These are phyloP conservation scores for Botryosphaeria agaves DNA, from an alignment of 2,329 filamentous ascomycete species.

Conservation along the genomic window DNA sequence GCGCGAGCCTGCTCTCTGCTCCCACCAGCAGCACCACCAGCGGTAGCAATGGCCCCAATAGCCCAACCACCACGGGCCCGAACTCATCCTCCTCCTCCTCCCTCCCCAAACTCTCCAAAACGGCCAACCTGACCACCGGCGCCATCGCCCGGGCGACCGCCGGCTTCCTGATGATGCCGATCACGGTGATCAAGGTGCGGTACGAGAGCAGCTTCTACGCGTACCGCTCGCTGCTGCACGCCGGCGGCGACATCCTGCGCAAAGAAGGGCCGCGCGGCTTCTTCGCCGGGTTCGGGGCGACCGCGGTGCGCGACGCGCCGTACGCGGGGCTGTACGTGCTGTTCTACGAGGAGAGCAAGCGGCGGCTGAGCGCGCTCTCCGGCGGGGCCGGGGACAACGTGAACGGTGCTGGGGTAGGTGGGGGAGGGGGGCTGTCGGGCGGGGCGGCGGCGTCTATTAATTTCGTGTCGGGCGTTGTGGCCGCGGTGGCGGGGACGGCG, in stretches of 20 bases:
- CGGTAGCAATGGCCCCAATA: conserved; percentile 7
- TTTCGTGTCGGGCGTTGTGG: conserved; percentile 65
- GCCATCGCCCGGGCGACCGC: conserved; percentile 71
- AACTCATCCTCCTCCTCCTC: conserved; percentile 38
- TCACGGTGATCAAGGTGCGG: conserved; percentile 91
- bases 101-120: conserved; percentile 66
- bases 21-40: conserved; percentile 15
- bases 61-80: conserved; percentile 6
- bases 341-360: conserved; percentile 78
- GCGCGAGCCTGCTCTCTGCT: conserved; percentile 15
- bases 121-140: conserved; percentile 71
- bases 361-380: conserved; percentile 28
- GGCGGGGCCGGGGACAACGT: background rate
- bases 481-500: conserved; percentile 67
- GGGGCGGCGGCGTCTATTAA: conserved; percentile 52
- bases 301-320: conserved; percentile 83
- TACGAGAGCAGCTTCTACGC: conserved; percentile 80
- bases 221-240: conserved; percentile 60
- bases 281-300: conserved; percentile 87
- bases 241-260: conserved; percentile 55
- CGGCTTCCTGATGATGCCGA: conserved; percentile 83
- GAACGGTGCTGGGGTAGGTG: background rate
- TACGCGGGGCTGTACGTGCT: conserved; percentile 91
- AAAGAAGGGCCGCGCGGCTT: conserved; percentile 67
- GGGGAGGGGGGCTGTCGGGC: conserved; percentile 5